Base-by-base conservation (phyloP, 2,329 filamentous ascomycete species). In the Aplosporella prunicola region DNA sequence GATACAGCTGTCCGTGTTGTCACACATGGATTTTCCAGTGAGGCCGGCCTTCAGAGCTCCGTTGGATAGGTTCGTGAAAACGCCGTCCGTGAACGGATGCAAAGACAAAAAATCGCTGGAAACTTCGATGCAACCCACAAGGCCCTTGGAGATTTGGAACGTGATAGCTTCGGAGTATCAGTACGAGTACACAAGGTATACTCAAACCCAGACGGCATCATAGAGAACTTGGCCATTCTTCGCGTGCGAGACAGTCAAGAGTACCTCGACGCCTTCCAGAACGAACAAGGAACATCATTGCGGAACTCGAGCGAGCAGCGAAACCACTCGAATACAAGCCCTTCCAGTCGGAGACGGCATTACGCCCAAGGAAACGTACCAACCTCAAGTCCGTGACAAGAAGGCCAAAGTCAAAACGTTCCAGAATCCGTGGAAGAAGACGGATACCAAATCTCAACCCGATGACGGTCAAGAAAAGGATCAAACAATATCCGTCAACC, bases 341-440 rank as follows among this genome's bases (percentile, higher is more conserved):
- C 9, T 44, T 44, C 23, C 24, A 40, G 2, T 35, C 43, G 1
- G 9, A 35, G 11, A 28, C 38, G 5, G 15, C 10, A 5, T 5
- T n/a, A n/a, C n/a, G n/a, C n/a, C 10, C 5, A 8, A 8, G 16
- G 35, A n/a, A 10, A 15, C 5, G 4, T 4, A 3, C 5, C 20
- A 11, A 13, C 8, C n/a, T 8, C 2, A 32, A 11, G 2, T 15
- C 10, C 20, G 23, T 25, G 18, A 30, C n/a, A 9, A 14, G 2
- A 45, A 37, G 14, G 27, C 13, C 10, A 41, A 41, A 16, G 13
- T 32, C 14, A 47, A 45, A 24, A 45, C 43, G 9, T 20, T 38
- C 5, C 35, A 29, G 9, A 16, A 43, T 16, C n/a, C 14, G 9
- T 7, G 22, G 2, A 6, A 14, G 4, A 9, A 24, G 5, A 30